Conservation (phyloP, 371 early-diverging fungal species). For the Circinella minor region DNA sequence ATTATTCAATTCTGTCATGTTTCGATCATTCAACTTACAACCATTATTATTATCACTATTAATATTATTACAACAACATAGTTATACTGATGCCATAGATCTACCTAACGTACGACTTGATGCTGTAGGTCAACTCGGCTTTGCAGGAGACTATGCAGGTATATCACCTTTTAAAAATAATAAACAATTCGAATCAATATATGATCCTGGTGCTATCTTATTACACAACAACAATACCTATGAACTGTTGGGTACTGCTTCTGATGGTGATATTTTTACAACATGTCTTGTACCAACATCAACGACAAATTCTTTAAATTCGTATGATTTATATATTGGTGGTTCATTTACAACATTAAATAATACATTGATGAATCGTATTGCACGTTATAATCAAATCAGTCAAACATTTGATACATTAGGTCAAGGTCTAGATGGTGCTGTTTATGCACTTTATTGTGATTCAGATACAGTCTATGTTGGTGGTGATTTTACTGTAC, state of each 20-base stretch:
- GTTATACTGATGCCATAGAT: slow-evolving; percentile 4
- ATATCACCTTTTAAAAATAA: slow-evolving; percentile 31
- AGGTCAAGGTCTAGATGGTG: slow-evolving; percentile 69
- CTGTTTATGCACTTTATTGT: slow-evolving; percentile 67
- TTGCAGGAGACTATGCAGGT: slow-evolving; percentile 46
- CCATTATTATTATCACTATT: not conserved
- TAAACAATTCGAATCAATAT: slow-evolving; percentile 28
- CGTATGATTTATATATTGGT: slow-evolving; percentile 39
- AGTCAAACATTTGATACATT: slow-evolving; percentile 48
- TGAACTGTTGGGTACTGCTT: slow-evolving; percentile 19
- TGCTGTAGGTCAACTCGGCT: slow-evolving; percentile 36
- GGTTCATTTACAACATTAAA: slow-evolving; percentile 50
- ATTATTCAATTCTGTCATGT: not conserved
- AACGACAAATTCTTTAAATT: not conserved
- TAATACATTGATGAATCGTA: slow-evolving; percentile 31
- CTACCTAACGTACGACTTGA: slow-evolving; percentile 20
- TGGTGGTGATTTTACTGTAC: slow-evolving; percentile 57
- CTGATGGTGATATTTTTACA: slow-evolving; percentile 18
- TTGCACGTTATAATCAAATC: slow-evolving; percentile 54
- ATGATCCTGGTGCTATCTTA: slow-evolving; percentile 19
- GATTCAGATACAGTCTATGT: slow-evolving; percentile 55
- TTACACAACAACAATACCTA: slow-evolving; percentile 29
- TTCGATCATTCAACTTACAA: not conserved
- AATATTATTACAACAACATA: not conserved
- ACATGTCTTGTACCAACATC: slow-evolving; percentile 10